Percentiles rank a stretch among this genome's conserved stretches.
phyloP scores from a whole-genome alignment of 2,329 filamentous ascomycete species.

The Colletotrichum nymphaeae region DNA sequence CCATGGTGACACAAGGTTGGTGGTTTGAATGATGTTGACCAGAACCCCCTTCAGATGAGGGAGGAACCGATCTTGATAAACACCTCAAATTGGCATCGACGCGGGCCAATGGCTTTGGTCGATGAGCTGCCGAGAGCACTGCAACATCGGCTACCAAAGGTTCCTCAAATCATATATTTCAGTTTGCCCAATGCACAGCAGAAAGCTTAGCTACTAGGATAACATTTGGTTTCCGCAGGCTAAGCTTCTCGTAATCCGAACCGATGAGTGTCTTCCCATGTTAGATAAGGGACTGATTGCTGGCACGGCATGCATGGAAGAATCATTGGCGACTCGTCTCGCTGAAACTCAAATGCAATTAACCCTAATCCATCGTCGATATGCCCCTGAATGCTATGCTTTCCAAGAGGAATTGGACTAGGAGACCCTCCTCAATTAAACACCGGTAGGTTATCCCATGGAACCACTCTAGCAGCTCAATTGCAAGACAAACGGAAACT shows the following conservation, averaged over 20 bases:
- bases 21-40: background rate
- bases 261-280: no score
- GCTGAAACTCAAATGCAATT: background rate
- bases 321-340: background rate
- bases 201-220: background rate
- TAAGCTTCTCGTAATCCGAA: no score
- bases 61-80: background rate
- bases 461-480: no score
- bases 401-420: background rate
- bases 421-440: background rate
- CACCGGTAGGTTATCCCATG: background rate
- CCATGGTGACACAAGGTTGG: background rate
- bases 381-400: background rate
- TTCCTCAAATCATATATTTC: background rate
- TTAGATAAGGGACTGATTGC: no score
- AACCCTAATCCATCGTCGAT: background rate
- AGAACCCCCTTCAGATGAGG: background rate
- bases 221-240: background rate
- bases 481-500: no score
- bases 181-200: background rate
- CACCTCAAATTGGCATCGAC: no score
- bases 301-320: background rate
- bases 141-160: background rate
- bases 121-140: background rate
- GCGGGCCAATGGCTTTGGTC: background rate